phyloP scores from a whole-genome alignment of 108 stramenopile genomes.

The Skeletonema menzelii region DNA sequence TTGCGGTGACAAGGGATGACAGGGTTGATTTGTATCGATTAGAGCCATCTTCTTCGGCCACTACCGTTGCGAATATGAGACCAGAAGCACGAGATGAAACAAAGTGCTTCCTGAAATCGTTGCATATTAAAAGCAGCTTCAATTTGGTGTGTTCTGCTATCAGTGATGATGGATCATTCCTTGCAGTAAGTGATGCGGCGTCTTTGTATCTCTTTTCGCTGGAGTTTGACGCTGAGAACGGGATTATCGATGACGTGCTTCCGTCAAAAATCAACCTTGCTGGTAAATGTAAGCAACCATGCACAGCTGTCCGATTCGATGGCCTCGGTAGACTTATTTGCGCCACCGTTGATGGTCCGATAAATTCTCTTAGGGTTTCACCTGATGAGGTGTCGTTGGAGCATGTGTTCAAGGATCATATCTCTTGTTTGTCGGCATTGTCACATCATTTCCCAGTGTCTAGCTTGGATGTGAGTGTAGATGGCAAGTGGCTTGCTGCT shows the following conservation, averaged over 20 bases:
- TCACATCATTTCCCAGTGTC: slow-evolving; percentile 40
- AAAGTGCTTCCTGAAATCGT: slow-evolving; percentile 57
- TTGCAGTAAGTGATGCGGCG: slow-evolving; percentile 56
- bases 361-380: slow-evolving; percentile 36
- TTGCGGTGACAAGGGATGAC: slow-evolving; percentile 59
- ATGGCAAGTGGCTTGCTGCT: slow-evolving; percentile 68
- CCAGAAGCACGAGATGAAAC: slow-evolving; percentile 49
- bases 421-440: background rate
- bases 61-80: slow-evolving; percentile 5
- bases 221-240: slow-evolving; percentile 27
- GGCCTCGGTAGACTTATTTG: slow-evolving; percentile 34
- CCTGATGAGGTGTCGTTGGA: slow-evolving; percentile 21
- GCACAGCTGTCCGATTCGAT: slow-evolving; percentile 45
- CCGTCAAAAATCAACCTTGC: slow-evolving; percentile 43
- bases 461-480: slow-evolving; percentile 37
- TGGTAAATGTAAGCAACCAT: slow-evolving; percentile 22
- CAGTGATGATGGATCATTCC: slow-evolving; percentile 56
- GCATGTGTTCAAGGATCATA: slow-evolving; percentile 41
- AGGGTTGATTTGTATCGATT: slow-evolving; percentile 68
- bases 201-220: slow-evolving; percentile 53
- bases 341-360: slow-evolving; percentile 41
- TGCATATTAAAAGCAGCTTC: slow-evolving; percentile 54
- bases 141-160: slow-evolving; percentile 60
- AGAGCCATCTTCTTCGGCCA: slow-evolving; percentile 1
- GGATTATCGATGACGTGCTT: slow-evolving; percentile 24